These are phyloP conservation scores for Sarocladium oryzae DNA, from an alignment of 2,329 filamentous ascomycete genomes.

Conservation along the genomic window DNA sequence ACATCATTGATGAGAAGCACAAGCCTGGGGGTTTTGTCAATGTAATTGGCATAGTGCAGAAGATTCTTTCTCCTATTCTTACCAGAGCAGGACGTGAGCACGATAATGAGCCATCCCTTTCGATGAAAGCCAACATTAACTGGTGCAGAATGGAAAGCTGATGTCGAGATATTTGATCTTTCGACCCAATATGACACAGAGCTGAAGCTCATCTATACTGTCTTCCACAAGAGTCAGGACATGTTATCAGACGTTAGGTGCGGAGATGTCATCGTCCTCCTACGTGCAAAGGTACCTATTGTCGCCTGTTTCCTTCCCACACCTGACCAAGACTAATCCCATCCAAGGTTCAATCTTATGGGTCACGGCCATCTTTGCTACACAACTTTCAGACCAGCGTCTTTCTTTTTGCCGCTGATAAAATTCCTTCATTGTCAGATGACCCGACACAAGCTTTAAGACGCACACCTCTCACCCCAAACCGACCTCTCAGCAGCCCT, in stretches of 20 bases:
- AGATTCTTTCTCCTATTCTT: conserved; percentile 47
- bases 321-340: neutral
- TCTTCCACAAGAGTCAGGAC: conserved; percentile 25
- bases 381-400: conserved; percentile 32
- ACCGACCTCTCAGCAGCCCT: conserved; percentile 15
- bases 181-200: conserved; percentile 1
- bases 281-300: conserved; percentile 44
- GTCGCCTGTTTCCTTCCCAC: neutral
- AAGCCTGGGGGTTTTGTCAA: conserved; percentile 34
- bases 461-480: conserved; percentile 15
- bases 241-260: conserved; percentile 41
- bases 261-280: conserved; percentile 37
- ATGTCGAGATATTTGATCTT: conserved; percentile 54
- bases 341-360: conserved; percentile 34
- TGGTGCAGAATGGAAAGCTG: conserved; percentile 50
- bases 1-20: conserved; percentile 24
- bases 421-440: conserved; percentile 33
- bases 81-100: conserved; percentile 46
- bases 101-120: neutral
- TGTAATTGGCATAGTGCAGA: conserved; percentile 66
- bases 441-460: conserved; percentile 27
- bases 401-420: conserved; percentile 17
- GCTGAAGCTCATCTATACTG: neutral
- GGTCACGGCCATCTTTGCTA: conserved; percentile 33
- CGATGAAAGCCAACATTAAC: conserved; percentile 3